Conservation (phyloP, 192 early-diverging fungal genomes). For the Umbelopsis ramanniana region DNA sequence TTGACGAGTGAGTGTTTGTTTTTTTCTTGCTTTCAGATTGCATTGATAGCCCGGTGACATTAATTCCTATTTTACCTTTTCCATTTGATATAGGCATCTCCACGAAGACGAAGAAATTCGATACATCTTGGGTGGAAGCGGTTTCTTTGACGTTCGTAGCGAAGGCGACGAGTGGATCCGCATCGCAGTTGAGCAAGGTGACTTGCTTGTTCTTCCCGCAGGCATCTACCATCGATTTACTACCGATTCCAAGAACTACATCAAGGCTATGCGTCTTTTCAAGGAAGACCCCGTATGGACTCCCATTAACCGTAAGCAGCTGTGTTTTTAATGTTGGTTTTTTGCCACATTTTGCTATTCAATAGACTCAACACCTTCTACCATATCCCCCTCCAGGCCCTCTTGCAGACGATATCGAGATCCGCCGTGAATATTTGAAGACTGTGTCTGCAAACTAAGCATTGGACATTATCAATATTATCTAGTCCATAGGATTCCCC, state of each 20-base stretch:
- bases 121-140: slow-evolving; percentile 85
- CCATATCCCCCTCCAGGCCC: slow-evolving; percentile 33
- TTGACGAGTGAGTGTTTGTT: slow-evolving; percentile 67
- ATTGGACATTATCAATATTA: too few relatives aligned
- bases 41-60: not conserved
- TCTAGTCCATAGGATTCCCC: too few relatives aligned
- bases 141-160: slow-evolving; percentile 90
- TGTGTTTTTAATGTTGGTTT: not conserved
- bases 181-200: slow-evolving; percentile 71
- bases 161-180: slow-evolving; percentile 80
- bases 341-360: not conserved
- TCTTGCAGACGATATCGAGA: slow-evolving; percentile 60
- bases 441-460: slow-evolving; percentile 18
- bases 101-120: slow-evolving; percentile 99
- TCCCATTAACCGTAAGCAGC: slow-evolving; percentile 68
- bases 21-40: slow-evolving; percentile 2
- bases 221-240: slow-evolving; percentile 98
- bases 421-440: slow-evolving; percentile 56
- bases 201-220: slow-evolving; percentile 90
- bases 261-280: slow-evolving; percentile 86
- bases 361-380: slow-evolving; percentile 4
- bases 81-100: slow-evolving; percentile 63
- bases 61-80: not conserved
- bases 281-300: slow-evolving; percentile 86
- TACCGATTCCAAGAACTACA: slow-evolving; percentile 82